phyloP scores from a whole-genome alignment of 75 land plant genomes.

The Pinus tabuliformis region DNA sequence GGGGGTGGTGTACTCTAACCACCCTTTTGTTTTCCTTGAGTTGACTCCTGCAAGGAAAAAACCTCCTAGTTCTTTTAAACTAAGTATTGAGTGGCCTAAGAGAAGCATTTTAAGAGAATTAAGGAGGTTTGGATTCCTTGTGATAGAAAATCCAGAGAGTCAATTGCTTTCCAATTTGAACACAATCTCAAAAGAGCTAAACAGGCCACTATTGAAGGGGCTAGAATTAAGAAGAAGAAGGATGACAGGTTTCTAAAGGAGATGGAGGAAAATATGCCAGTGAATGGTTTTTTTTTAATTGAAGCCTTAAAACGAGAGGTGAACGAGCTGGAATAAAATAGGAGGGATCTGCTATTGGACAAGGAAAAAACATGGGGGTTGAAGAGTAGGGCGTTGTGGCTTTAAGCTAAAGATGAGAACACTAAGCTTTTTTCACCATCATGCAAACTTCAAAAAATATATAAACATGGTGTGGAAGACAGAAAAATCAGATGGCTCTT shows the following conservation, averaged over 20 bases:
- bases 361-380: not conserved
- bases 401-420: too few species aligned
- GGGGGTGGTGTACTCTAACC: too few species aligned
- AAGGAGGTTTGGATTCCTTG: too few species aligned
- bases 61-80: too few species aligned
- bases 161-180: not conserved
- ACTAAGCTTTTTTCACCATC: too few species aligned
- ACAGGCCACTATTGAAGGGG: not conserved
- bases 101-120: too few species aligned
- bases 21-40: too few species aligned
- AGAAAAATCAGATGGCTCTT: too few species aligned
- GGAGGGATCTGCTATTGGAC: not conserved
- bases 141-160: not conserved
- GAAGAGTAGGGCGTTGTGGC: not conserved
- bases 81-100: too few species aligned
- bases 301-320: not conserved
- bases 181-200: not conserved
- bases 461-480: too few species aligned
- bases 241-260: not conserved
- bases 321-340: not conserved
- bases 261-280: not conserved
- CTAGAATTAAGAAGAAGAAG: not conserved
- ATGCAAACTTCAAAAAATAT: too few species aligned
- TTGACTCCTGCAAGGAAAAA: too few species aligned
- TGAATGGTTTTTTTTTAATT: not conserved